Percentiles rank a stretch among this genome's conserved stretches.
phyloP scores from a whole-genome alignment of 1,284 basidiomycete species.

The Sporisorium reilianum region DNA sequence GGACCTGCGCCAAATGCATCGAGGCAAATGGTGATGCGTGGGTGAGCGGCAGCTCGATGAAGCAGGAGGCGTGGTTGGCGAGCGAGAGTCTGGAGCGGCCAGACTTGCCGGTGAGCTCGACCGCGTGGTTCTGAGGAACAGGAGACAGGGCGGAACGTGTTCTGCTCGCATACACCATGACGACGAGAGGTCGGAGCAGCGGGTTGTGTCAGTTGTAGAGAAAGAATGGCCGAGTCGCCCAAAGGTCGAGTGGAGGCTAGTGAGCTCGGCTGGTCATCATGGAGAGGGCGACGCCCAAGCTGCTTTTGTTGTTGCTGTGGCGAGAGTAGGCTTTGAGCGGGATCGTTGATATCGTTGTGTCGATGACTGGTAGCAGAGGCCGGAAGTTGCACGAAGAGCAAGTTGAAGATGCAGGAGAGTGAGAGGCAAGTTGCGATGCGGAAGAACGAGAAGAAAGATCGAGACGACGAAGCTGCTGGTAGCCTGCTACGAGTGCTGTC shows the following conservation, averaged over 20 bases:
- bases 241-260: constrained; percentile 7
- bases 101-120: neutral
- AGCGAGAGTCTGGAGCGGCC: constrained; percentile 16
- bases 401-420: neutral
- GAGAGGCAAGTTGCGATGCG: neutral
- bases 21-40: constrained; percentile 10
- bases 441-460: neutral
- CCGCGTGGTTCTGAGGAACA: constrained; percentile 29
- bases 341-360: neutral
- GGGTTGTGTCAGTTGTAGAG: no score
- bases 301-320: neutral
- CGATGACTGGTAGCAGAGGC: neutral
- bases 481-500: constrained; percentile 23
- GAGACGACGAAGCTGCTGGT: constrained; percentile 10
- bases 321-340: neutral
- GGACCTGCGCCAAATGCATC: constrained; percentile 27
- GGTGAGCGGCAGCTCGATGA: constrained; percentile 31
- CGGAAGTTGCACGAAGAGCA: no score
- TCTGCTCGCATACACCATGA: constrained; percentile 36
- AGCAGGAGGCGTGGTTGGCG: constrained; percentile 15
- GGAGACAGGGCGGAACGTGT: constrained; percentile 36
- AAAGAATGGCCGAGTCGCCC: neutral
- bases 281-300: neutral
- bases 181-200: no score
- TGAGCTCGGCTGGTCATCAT: constrained; percentile 11